Percentiles rank a stretch among this genome's conserved stretches.
Evolutionary conservation across 805 yeast species (phyloP).

Genomic region (Kodamaea laetipori): DNA sequence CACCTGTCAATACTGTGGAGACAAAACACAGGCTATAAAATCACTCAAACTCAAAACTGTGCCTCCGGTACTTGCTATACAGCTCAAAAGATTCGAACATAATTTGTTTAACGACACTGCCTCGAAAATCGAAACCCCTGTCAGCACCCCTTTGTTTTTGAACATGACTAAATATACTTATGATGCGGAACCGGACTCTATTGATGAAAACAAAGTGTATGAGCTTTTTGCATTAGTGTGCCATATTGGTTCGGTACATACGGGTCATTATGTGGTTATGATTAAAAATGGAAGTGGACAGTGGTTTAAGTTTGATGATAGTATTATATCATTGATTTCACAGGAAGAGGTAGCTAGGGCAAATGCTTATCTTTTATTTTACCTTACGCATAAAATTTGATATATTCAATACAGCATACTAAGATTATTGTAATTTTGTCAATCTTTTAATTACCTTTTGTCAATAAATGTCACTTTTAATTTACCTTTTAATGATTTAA

Average conservation of each 20-base stretch:
- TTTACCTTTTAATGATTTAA: too few relatives aligned
- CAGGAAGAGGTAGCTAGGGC: constrained; percentile 66
- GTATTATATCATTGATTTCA: constrained; percentile 67
- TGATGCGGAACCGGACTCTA: constrained; percentile 16
- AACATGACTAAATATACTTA: constrained; percentile 65
- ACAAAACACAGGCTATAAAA: constrained; percentile 64
- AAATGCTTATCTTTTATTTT: constrained; percentile 80
- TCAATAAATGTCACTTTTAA: too few relatives aligned
- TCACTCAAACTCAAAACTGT: constrained; percentile 65
- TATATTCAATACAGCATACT: background rate
- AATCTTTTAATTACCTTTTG: too few relatives aligned
- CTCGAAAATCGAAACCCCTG: constrained; percentile 73
- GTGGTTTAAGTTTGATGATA: constrained; percentile 94
- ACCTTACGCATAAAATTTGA: constrained; percentile 52
- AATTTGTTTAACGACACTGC: constrained; percentile 48
- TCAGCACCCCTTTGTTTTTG: constrained; percentile 70
- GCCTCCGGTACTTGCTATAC: constrained; percentile 81
- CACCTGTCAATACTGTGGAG: constrained; percentile 66
- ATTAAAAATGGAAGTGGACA: constrained; percentile 69
- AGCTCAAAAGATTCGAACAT: constrained; percentile 79
- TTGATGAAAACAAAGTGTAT: constrained; percentile 49
- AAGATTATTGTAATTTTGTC: too few relatives aligned
- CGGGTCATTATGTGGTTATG: constrained; percentile 90
- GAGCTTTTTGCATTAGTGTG: constrained; percentile 86
- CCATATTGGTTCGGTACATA: constrained; percentile 90